Evolutionary conservation across 2,329 filamentous ascomycete species (phyloP).

Genomic region (Neofusicoccum umdonicola): DNA sequence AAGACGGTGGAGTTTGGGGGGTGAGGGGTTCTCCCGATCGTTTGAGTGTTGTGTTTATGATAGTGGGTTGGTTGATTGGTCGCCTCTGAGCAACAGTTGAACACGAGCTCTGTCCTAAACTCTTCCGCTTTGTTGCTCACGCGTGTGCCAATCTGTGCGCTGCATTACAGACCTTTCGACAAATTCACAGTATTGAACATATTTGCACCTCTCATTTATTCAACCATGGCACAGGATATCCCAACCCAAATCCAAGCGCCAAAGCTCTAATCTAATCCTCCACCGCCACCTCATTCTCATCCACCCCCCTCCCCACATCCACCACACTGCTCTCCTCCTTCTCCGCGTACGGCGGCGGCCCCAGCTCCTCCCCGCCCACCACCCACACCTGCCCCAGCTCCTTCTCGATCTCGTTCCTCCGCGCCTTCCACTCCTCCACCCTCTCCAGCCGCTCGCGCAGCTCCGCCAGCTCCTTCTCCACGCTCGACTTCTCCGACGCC

Average conservation of each 20-base stretch:
- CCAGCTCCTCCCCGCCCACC: slow-evolving; percentile 41
- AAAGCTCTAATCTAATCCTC: background rate
- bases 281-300: slow-evolving; percentile 4
- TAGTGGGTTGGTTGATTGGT: no score
- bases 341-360: slow-evolving; percentile 36
- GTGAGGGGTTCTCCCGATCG: no score
- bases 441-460: slow-evolving; percentile 74
- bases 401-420: slow-evolving; percentile 75
- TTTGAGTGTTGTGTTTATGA: no score
- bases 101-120: no score
- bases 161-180: no score
- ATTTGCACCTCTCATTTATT: no score
- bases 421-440: slow-evolving; percentile 79
- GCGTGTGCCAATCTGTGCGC: no score
- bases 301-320: slow-evolving; percentile 10
- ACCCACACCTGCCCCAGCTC: slow-evolving; percentile 70
- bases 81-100: no score
- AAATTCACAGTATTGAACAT: no score
- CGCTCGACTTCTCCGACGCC: slow-evolving; percentile 85
- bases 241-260: background rate
- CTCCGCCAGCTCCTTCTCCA: slow-evolving; percentile 86
- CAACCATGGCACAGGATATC: no score
- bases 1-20: no score
- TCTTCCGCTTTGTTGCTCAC: no score
- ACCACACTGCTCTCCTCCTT: background rate